Conservation (phyloP, 1,284 basidiomycete species). For the Erythrobasidium hasegawianum region DNA sequence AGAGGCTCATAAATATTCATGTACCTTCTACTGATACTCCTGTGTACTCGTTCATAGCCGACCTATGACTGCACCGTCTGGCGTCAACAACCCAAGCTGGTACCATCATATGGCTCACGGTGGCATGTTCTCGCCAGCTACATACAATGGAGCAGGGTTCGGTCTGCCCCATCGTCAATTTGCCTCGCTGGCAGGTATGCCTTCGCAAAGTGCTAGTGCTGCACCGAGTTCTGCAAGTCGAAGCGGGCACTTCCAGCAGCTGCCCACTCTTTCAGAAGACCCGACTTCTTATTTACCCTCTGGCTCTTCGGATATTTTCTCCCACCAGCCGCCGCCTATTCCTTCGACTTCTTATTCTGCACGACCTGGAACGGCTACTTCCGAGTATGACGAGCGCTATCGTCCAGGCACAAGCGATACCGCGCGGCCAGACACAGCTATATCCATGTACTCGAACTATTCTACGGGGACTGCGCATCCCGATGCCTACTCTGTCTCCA, state of each 20-base stretch:
- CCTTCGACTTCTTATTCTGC: not conserved
- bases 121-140: constrained; percentile 33
- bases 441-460: constrained; percentile 17
- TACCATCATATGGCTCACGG: constrained; percentile 20
- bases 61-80: constrained; percentile 26
- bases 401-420: constrained; percentile 26
- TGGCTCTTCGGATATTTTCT: constrained; percentile 9
- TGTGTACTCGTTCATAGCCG: constrained; percentile 5
- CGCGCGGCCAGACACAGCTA: constrained; percentile 21
- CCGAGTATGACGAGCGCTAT: not conserved
- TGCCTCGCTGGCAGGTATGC: not conserved
- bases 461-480: constrained; percentile 16
- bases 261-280: not conserved
- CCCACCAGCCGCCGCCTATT: constrained; percentile 26
- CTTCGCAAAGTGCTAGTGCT: not conserved
- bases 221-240: not conserved
- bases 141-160: constrained; percentile 28
- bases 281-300: not conserved
- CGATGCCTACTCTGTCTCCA: not conserved
- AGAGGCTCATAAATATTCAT: not conserved
- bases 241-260: not conserved
- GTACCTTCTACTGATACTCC: not conserved
- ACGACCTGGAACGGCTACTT: not conserved
- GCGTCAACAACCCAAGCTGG: constrained; percentile 13
- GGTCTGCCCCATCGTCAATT: constrained; percentile 3